phyloP scores from a whole-genome alignment of 2,329 filamentous ascomycete species.

The Mycosphaerella sp. region DNA sequence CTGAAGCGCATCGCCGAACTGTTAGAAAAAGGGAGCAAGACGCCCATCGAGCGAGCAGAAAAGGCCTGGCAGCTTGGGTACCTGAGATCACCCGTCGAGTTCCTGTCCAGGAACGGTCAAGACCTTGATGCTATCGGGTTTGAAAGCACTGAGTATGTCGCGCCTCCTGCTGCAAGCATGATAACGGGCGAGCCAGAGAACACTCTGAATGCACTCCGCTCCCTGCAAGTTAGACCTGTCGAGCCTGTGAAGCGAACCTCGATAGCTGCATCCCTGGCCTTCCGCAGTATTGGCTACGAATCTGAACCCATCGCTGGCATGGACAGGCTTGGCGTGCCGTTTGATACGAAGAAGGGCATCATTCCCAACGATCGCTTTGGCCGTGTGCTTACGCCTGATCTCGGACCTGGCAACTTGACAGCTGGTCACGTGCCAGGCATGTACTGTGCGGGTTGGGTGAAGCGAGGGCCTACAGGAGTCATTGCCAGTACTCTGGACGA shows the following conservation, averaged over 20 bases:
- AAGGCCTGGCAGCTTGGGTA: constrained; percentile 84
- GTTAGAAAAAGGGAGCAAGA: constrained; percentile 65
- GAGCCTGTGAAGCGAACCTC: constrained; percentile 29
- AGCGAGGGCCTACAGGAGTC: constrained; percentile 86
- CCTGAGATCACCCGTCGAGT: constrained; percentile 68
- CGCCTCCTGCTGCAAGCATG: constrained; percentile 10
- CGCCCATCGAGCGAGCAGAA: constrained; percentile 42
- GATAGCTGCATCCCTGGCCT: constrained; percentile 65
- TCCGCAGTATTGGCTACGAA: constrained; percentile 93
- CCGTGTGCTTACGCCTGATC: constrained; percentile 52
- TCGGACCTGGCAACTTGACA: constrained; percentile 39
- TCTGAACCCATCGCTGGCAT: constrained; percentile 72
- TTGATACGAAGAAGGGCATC: constrained; percentile 66
- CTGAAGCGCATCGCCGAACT: constrained; percentile 74
- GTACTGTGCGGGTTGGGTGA: constrained; percentile 96
- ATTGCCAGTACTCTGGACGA: constrained; percentile 96
- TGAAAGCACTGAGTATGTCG: constrained; percentile 42
- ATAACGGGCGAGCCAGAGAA: constrained; percentile 27
- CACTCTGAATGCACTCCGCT: constrained; percentile 29
- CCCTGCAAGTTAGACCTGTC: constrained; percentile 24
- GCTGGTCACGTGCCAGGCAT: constrained; percentile 59
- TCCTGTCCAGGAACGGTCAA: constrained; percentile 49
- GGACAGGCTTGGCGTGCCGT: constrained; percentile 65
- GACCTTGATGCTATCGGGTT: constrained; percentile 63
- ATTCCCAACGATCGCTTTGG: constrained; percentile 79